These are phyloP conservation scores for California macrophylla DNA, from an alignment of 441 rosid species.

Conservation along the genomic window DNA sequence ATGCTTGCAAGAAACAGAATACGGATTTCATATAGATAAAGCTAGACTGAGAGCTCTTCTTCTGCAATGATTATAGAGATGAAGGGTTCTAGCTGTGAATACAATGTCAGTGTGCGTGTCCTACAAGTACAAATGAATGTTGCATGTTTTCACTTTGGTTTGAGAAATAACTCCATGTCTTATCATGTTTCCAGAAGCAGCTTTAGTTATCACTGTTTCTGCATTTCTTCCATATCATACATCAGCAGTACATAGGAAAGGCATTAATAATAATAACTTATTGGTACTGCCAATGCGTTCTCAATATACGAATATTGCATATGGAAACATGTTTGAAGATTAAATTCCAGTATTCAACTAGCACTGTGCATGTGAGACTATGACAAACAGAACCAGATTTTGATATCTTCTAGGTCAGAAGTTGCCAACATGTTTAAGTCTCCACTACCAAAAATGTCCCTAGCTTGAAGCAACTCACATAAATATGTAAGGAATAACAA, in stretches of 20 bases:
- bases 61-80: neutral
- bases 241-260: no score
- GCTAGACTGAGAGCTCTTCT: neutral
- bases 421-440: neutral
- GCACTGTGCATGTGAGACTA: no score
- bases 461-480: neutral
- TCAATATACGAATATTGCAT: no score
- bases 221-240: no score
- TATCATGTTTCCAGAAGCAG: neutral
- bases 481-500: no score
- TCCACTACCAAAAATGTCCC: neutral
- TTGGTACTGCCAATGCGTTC: no score
- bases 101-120: neutral
- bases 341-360: no score
- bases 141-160: neutral
- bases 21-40: no score
- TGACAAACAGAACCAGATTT: neutral
- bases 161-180: neutral
- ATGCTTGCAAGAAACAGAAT: neutral
- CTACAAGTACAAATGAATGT: no score
- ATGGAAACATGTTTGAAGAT: no score
- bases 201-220: no score
- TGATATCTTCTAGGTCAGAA: neutral
- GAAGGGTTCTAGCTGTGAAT: neutral
- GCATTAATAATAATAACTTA: no score